Conservation (phyloP, 345 rosid genomes). For the Cardamine resedifolia region DNA sequence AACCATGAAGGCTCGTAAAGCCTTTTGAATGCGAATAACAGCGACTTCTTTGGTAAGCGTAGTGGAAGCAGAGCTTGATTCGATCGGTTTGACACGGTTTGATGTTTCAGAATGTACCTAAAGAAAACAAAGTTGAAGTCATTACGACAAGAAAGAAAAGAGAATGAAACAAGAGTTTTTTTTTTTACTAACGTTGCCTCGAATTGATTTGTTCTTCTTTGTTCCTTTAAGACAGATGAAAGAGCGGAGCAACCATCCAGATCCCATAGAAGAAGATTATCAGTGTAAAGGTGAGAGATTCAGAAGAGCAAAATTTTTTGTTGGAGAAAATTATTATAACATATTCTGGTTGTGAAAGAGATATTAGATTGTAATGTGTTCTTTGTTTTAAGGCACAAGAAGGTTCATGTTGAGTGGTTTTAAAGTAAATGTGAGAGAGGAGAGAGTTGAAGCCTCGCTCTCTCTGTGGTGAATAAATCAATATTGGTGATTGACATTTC, state of each 20-base stretch:
- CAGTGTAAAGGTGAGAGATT: neutral
- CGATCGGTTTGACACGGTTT: constrained; percentile 39
- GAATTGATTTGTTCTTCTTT: constrained; percentile 45
- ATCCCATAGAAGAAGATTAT: constrained; percentile 45
- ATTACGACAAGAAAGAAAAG: neutral
- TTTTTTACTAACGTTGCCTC: constrained; percentile 45
- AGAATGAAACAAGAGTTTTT: constrained; percentile 3
- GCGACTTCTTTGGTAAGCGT: constrained; percentile 42
- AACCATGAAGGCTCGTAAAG: constrained; percentile 60
- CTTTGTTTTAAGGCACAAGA: constrained; percentile 30
- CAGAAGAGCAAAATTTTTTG: neutral
- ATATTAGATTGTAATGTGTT: constrained; percentile 10
- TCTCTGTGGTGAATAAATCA: constrained; percentile 32
- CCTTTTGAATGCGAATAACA: constrained; percentile 62
- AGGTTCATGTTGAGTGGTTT: constrained; percentile 29
- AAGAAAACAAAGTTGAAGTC: neutral
- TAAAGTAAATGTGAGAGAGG: constrained; percentile 21
- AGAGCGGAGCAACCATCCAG: constrained; percentile 56
- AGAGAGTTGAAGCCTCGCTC: constrained; percentile 35
- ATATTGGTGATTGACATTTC: constrained; percentile 34
- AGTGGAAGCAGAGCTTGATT: constrained; percentile 20
- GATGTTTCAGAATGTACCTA: constrained; percentile 55
- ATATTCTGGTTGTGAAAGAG: neutral
- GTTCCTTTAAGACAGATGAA: constrained; percentile 39
- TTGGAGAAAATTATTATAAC: neutral